phyloP scores from a whole-genome alignment of 2,329 filamentous ascomycete species.

The Mycosphaerella sp. region DNA sequence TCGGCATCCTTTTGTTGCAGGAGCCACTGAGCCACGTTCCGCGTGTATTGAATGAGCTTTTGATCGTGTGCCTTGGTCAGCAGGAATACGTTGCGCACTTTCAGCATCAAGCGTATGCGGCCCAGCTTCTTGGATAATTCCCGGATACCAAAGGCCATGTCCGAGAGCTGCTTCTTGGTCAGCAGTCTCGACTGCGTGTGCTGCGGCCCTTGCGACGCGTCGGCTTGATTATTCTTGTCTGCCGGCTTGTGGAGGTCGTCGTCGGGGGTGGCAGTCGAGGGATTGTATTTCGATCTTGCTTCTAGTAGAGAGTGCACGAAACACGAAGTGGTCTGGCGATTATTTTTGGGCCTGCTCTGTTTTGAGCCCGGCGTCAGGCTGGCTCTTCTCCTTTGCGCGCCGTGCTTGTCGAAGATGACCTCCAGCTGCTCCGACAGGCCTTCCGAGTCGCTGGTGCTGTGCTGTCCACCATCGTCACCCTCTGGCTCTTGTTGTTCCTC shows the following conservation, averaged over 20 bases:
- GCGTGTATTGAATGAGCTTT: conserved; percentile 67
- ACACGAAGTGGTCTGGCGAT: conserved; percentile 47
- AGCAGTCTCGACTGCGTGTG: conserved; percentile 63
- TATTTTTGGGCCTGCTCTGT: conserved; percentile 30
- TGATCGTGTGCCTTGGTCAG: conserved; percentile 89
- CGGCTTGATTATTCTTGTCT: conserved; percentile 37
- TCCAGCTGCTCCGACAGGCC: conserved; percentile 34
- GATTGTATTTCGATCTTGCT: conserved; percentile 29
- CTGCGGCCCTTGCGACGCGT: conserved; percentile 29
- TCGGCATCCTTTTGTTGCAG: conserved; percentile 57
- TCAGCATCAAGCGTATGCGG: conserved; percentile 73
- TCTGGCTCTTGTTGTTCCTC: background rate
- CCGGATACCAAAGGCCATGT: conserved; percentile 94
- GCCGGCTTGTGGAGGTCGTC: conserved; percentile 24
- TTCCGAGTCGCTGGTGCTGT: conserved; percentile 27
- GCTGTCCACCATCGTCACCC: background rate
- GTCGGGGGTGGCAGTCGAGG: conserved; percentile 29
- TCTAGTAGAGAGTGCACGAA: conserved; percentile 57
- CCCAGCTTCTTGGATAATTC: conserved; percentile 82
- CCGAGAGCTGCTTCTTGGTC: conserved; percentile 88
- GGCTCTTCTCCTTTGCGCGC: conserved; percentile 52
- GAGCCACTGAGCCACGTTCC: conserved; percentile 74
- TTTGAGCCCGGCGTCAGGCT: conserved; percentile 38
- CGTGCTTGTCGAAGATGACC: conserved; percentile 52
- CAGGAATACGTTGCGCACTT: conserved; percentile 76